These are phyloP conservation scores for Amoebophrya sp. DNA, from an alignment of 169 alveolate genomes.

Conservation along the genomic window DNA sequence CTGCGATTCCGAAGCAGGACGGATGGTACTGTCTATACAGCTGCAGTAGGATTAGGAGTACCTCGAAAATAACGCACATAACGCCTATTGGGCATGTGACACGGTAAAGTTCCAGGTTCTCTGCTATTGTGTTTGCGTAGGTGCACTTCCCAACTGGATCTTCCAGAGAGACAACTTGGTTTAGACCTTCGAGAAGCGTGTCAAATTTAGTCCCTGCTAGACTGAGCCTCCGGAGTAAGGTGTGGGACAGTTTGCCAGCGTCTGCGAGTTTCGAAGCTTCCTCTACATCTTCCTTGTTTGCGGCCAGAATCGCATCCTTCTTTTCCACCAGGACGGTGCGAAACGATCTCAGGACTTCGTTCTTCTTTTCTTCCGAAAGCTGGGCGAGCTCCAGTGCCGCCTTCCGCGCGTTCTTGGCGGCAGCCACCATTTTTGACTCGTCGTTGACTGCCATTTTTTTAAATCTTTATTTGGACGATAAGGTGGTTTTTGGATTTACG, in stretches of 20 bases:
- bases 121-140: slow-evolving; percentile 16
- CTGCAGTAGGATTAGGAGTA: not conserved
- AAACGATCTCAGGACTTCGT: not conserved
- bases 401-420: not conserved
- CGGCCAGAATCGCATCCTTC: not conserved
- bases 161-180: not conserved
- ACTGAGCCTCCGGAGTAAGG: not conserved
- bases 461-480: too few relatives aligned
- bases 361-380: not conserved
- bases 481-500: too few relatives aligned
- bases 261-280: not conserved
- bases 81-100: slow-evolving; percentile 59
- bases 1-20: too few relatives aligned
- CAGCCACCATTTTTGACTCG: not conserved
- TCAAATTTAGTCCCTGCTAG: not conserved
- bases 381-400: not conserved
- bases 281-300: not conserved
- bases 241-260: not conserved
- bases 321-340: not conserved
- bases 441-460: too few relatives aligned
- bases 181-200: not conserved
- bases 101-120: slow-evolving; percentile 53
- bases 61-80: slow-evolving; percentile 54
- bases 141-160: not conserved
- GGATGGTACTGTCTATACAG: too few relatives aligned